Conservation (phyloP, 2,329 filamentous ascomycete genomes). For the Beauveria brongniartii region DNA sequence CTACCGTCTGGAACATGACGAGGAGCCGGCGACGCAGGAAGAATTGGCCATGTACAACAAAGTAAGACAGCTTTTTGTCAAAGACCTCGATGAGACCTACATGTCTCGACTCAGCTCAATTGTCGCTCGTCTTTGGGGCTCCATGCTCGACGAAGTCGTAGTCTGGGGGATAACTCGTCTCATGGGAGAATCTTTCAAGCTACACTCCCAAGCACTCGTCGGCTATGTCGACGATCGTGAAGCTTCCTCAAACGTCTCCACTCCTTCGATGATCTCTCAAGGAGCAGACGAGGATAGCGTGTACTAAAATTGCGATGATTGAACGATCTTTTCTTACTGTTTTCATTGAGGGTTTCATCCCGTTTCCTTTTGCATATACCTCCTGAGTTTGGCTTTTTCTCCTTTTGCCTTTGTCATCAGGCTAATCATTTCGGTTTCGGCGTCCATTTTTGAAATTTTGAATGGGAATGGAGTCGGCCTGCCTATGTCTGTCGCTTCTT, state of each 20-base stretch:
- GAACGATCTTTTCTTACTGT: conserved; percentile 41
- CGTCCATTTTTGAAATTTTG: conserved; percentile 11
- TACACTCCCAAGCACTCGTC: conserved; percentile 88
- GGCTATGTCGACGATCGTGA: conserved; percentile 85
- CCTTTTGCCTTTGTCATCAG: conserved; percentile 15
- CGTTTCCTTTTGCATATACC: conserved; percentile 13
- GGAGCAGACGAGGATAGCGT: conserved; percentile 64
- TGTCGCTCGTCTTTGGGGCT: conserved; percentile 91
- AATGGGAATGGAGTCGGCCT: conserved; percentile 11
- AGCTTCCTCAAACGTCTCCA: conserved; percentile 60
- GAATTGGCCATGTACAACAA: conserved; percentile 89
- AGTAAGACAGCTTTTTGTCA: conserved; percentile 80
- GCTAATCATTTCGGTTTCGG: conserved; percentile 11
- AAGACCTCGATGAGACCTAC: conserved; percentile 77
- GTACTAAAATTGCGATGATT: conserved; percentile 51
- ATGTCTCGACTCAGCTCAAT: conserved; percentile 86
- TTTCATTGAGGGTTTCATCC: conserved; percentile 15
- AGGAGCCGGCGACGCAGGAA: conserved; percentile 78
- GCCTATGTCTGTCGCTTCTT: conserved; percentile 12
- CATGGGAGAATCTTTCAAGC: conserved; percentile 96
- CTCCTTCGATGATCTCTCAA: conserved; percentile 64
- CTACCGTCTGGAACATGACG: conserved; percentile 98
- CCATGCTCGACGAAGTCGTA: conserved; percentile 96
- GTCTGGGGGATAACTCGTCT: conserved; percentile 96
- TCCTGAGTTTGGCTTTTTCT: conserved; percentile 20